Evolutionary conservation across 805 yeast genomes (phyloP).

Genomic region (Candida suzukii): DNA sequence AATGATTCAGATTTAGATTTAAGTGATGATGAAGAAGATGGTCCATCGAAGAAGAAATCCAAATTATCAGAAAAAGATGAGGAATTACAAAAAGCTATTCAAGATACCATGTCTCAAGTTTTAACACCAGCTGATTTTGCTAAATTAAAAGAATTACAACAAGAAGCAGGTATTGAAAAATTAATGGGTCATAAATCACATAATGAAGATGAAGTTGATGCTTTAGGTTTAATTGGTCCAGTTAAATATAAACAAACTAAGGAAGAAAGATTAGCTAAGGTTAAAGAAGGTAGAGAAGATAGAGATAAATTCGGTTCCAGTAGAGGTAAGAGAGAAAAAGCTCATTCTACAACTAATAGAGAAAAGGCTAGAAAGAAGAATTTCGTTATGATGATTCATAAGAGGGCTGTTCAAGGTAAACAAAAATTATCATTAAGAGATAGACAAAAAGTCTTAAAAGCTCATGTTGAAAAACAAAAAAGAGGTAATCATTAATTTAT

Average conservation of each 20-base stretch:
- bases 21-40: conserved; percentile 28
- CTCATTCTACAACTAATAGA: conserved; percentile 87
- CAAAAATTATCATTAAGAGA: conserved; percentile 85
- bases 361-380: conserved; percentile 98
- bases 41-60: conserved; percentile 24
- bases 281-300: conserved; percentile 88
- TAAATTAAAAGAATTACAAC: conserved; percentile 79
- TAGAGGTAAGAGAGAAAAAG: conserved; percentile 69
- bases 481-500: conserved; percentile 45
- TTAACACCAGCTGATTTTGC: conserved; percentile 98
- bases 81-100: conserved; percentile 43
- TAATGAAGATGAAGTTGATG: conserved; percentile 85
- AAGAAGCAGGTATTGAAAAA: conserved; percentile 81
- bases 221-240: conserved; percentile 68
- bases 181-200: conserved; percentile 49
- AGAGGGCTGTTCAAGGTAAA: conserved; percentile 89
- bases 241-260: conserved; percentile 75
- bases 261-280: conserved; percentile 85
- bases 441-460: conserved; percentile 77
- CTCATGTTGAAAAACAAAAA: conserved; percentile 87
- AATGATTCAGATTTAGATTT: conserved; percentile 46
- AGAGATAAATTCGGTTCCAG: conserved; percentile 86
- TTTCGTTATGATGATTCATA: conserved; percentile 97
- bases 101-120: conserved; percentile 44
- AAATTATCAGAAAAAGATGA: conserved; percentile 24